Percentiles rank a stretch among this genome's conserved stretches.
Evolutionary conservation across 2,329 filamentous ascomycete species (phyloP).

Genomic region (Aspergillus neoniger): DNA sequence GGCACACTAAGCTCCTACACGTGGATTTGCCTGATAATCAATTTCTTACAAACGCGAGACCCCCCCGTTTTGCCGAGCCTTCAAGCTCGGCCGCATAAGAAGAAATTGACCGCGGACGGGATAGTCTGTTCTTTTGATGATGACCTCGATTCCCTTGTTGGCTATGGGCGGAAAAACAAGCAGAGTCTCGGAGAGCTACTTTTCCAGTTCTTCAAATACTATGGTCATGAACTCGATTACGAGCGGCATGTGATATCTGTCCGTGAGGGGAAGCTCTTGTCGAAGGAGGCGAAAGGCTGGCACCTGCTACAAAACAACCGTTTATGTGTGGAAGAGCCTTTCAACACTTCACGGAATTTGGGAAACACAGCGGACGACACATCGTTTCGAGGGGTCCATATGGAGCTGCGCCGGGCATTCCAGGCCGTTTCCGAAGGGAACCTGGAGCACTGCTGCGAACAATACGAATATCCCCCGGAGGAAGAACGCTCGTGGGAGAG

Average conservation of each 20-base stretch:
- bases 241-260: constrained; percentile 82
- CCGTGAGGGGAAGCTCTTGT: constrained; percentile 73
- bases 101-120: constrained; percentile 63
- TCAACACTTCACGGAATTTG: constrained; percentile 84
- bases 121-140: constrained; percentile 80
- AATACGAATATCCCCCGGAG: constrained; percentile 84
- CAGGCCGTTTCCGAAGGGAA: constrained; percentile 76
- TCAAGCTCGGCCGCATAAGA: constrained; percentile 70
- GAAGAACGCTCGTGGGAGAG: constrained; percentile 64
- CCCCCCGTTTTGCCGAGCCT: constrained; percentile 83
- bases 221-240: constrained; percentile 91
- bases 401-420: constrained; percentile 87
- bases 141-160: constrained; percentile 71
- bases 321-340: constrained; percentile 94
- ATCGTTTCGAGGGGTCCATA: constrained; percentile 85
- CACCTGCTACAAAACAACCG: constrained; percentile 76
- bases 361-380: constrained; percentile 96
- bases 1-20: constrained; percentile 97
- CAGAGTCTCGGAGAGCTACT: constrained; percentile 82
- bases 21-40: constrained; percentile 98
- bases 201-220: constrained; percentile 94
- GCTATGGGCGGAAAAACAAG: constrained; percentile 76
- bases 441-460: constrained; percentile 79
- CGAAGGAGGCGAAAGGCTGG: constrained; percentile 88
- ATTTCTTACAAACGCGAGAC: constrained; percentile 85